Base-by-base conservation (phyloP, 352 stramenopile species). In the Phytophthora niederhauseri region DNA sequence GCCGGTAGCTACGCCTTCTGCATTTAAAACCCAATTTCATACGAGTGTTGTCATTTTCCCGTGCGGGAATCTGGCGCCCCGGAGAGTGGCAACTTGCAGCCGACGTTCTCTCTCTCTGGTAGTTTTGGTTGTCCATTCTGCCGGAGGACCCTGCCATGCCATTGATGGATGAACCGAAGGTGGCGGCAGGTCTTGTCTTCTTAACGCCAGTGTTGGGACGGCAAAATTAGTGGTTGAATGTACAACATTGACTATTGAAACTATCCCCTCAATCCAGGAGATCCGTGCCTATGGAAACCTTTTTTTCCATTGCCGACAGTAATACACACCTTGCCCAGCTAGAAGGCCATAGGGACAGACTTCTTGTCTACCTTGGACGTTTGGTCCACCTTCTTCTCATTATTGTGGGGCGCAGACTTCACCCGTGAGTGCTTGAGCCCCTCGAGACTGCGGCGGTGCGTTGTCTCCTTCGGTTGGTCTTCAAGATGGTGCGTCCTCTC, bases 241-340 rank as follows among this genome's bases (percentile, higher is more conserved):
- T 49, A 65, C 57, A 66, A 71, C 57, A 67, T 64, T 41, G 61
- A 66, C 41, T 61, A 70, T 71, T 71, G 34, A 57, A 34, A 61
- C 58, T 67, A 48, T 62, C 22, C 57, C 14, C 20, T 45, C n/a
- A 15, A 14, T 26, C 11, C 24, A n/a, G 8, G 36, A 48, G 57
- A 66, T 66, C 30, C 38, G 59, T 60, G 45, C 12, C 28, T 65
- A 65, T 63, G 63, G 36, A 64, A 22, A 20, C 26, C 30, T 55
- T 6, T 55, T 6, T 3, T 36, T 60, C 56, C 63, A 65, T 65
- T 65, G 31, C 58, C 34, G 15, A 64, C 54, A 52, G 60, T 46
- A 61, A 56, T 52, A 57, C 48, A 65, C 53, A 68, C 20, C 12
- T 62, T 31, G 20, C 4, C n/a, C n/a, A 19, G 19, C 34, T 69